Evolutionary conservation across 2,329 filamentous ascomycete species (phyloP), one percentile per base, ranked within the genome.

Genomic region (Aspergillus ochraceoroseus): DNA sequence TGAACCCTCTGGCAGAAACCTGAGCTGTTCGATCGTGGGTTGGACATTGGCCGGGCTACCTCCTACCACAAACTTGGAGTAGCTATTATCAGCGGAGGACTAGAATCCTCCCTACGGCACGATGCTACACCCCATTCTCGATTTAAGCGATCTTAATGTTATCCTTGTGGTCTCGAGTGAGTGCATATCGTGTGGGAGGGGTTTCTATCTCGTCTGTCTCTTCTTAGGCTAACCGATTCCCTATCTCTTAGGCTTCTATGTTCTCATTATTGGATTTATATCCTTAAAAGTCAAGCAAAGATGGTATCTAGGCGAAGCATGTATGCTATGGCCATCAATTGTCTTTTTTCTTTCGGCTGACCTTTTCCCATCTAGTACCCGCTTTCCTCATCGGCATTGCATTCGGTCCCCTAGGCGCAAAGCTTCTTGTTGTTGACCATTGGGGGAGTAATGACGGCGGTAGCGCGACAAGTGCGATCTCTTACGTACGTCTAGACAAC

Each of bases 401-500:
- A 0, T 63, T 81, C 3, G 77, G 78, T 0, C 77, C 77, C 0
- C 56, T 77, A 12, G 67, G 71, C 3, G 71, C 74, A 1, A 77
- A 69, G 26, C 73, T 80, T 37, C 52, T 81, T 3, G 65, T 75
- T 28, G 51, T 61, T n/a, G 52, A 59, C 19, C 50, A 59, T 41
- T 70, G 67, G 66, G 62, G 59, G 8, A 56, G 56, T 7, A 58
- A 53, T 5, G 55, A 51, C 3, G 42, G 56, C 13, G 61, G 54
- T 6, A 62, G 67, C 15, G 29, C 29, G 33, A 51, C 53, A 17
- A 62, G 62, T 19, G 62, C 61, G 5, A 65, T 71, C 37, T 68
- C 66, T 26, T 62, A 70, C 46, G 69, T 70, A 58, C 25, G 56
- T 44, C 7, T 6, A 20, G 7, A 18, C 17, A 3, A 14, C 19